Conservation (phyloP, 2,329 filamentous ascomycete species). For the Apiospora saccharicola region DNA sequence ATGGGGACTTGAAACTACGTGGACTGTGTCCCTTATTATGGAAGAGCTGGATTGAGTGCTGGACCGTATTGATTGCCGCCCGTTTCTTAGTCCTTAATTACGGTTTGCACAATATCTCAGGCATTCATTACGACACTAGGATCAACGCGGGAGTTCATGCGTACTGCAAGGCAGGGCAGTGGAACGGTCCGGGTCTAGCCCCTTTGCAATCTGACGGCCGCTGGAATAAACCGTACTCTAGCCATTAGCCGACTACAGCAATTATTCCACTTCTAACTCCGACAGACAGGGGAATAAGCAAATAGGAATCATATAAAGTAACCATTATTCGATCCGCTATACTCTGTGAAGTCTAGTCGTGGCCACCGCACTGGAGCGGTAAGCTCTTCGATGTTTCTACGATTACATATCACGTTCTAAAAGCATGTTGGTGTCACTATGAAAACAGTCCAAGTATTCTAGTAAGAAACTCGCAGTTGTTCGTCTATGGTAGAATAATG, state of each 20-base stretch:
- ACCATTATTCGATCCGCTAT: no score
- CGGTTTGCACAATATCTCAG: neutral
- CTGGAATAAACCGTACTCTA: neutral
- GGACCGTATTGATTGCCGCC: neutral
- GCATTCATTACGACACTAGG: neutral
- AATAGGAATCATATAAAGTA: no score
- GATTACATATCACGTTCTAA: no score
- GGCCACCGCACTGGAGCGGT: no score
- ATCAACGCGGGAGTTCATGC: neutral
- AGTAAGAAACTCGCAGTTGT: neutral
- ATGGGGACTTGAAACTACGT: neutral
- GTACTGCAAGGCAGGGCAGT: neutral
- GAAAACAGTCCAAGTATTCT: no score
- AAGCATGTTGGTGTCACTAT: no score
- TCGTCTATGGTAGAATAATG: neutral
- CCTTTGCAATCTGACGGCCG: neutral
- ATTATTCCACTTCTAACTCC: no score
- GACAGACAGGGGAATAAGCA: no score
- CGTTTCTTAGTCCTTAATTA: neutral
- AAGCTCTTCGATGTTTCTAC: no score
- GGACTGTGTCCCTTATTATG: neutral
- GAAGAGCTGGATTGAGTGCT: neutral
- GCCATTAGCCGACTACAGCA: no score
- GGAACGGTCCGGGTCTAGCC: no score
- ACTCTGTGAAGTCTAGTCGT: no score